phyloP scores from a whole-genome alignment of 805 yeast species.

The Kazachstania kunashirensis region DNA sequence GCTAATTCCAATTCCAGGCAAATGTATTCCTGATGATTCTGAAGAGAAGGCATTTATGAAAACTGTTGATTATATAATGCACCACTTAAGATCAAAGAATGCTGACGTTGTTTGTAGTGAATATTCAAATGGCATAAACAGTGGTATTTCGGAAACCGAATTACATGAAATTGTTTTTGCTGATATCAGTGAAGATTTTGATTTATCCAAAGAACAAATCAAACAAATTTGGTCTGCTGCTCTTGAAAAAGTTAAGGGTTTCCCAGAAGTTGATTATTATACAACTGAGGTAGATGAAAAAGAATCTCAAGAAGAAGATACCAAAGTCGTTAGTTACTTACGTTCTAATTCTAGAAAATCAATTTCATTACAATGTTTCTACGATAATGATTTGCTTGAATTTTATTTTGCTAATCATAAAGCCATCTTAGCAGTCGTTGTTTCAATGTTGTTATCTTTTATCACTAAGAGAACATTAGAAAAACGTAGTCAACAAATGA shows the following conservation, averaged over 20 bases:
- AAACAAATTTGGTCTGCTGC: conserved; percentile 1
- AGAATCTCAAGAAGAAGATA: background rate
- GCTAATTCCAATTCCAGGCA: conserved; percentile 47
- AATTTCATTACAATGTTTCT: conserved; percentile 1
- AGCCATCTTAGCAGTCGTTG: background rate
- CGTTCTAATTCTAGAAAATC: conserved; percentile 1
- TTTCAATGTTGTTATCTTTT: background rate
- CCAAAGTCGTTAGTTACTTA: background rate
- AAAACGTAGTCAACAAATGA: conserved; percentile 29
- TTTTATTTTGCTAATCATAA: background rate
- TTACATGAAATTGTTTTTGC: conserved; percentile 36
- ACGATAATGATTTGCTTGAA: background rate
- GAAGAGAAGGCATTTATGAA: conserved; percentile 53
- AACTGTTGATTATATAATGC: conserved; percentile 53
- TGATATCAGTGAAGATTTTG: conserved; percentile 46
- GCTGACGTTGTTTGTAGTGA: conserved; percentile 52
- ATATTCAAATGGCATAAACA: conserved; percentile 32
- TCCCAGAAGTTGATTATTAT: background rate
- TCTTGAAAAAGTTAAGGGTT: background rate
- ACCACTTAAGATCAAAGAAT: conserved; percentile 50
- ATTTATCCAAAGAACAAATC: conserved; percentile 7
- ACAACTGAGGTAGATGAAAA: background rate
- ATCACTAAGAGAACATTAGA: conserved; percentile 28
- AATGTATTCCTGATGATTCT: conserved; percentile 62
- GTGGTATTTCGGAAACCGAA: conserved; percentile 40